Evolutionary conservation across 805 yeast species (phyloP), one percentile per base, ranked within the genome.

Genomic region (Torulaspora delbrueckii): DNA sequence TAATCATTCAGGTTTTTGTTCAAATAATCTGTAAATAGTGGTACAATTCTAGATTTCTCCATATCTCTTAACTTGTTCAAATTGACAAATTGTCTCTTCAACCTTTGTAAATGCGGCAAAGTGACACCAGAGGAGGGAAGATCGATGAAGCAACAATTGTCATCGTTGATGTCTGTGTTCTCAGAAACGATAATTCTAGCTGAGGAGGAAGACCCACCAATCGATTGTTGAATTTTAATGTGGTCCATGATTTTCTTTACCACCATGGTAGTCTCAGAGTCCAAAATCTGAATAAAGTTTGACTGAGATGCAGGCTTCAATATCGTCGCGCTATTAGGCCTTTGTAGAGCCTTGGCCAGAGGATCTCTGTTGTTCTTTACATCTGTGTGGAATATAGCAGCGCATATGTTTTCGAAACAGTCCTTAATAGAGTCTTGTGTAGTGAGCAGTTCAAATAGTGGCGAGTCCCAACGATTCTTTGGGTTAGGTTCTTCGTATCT

Each of bases 401-500:
- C 74, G 81, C 84, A 81, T 1, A 93, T 75, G 13, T 79, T 85
- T 1, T 82, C 84, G 16, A 83, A 63, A 12, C 69, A 70, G 26
- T 82, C 82, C 40, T 76, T 79, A 13, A 56, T 56, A 71, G 75
- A 30, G 48, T 66, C 70, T 32, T 60, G 56, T 1, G 58, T 52
- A 5, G 65, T 49, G 3, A 81, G 76, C 1, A 90, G 66, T 0
- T 87, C 79, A 59, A 89, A 82, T 50, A 91, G 68, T 5, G 99
- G 99, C 3, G 95, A 80, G 60, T 93, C 99, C 99, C 99, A 93
- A 48, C 96, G 70, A 23, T 83, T 78, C 57, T 78, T 77, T 26
- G 81, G 80, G 60, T 87, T 84, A 0, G 99, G 99, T 62, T 93
- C 99, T 66, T 93, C 99, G 60, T 82, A 93, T 48, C 99, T 67